Evolutionary conservation across 495 filamentous ascomycete species (phyloP), one percentile per base, ranked within the genome.

Genomic region (Apodospora peruviana): DNA sequence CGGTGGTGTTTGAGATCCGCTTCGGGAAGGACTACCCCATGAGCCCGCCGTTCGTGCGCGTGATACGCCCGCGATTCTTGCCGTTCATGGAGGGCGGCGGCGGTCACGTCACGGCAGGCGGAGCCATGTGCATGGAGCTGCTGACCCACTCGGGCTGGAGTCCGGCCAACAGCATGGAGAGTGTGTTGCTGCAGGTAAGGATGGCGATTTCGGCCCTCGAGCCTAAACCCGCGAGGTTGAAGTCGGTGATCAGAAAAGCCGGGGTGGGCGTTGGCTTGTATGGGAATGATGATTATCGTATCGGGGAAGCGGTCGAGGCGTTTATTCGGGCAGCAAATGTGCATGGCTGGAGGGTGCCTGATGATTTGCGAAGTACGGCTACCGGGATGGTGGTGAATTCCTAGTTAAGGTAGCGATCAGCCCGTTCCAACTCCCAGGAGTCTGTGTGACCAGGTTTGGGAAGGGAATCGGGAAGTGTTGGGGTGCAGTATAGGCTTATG

Each of bases 41-140:
- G 59, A 72, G 75, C 2, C 91, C 91, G 3, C 91, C 91, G 0
- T 95, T 96, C 56, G 76, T 96, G 22, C 85, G 91, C 2, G 81
- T 96, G 7, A 80, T 96, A 46, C 78, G 86, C 11, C 91, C 91
- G 0, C 82, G 84, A 7, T 94, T 95, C 66, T 65, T 89, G 29
- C 68, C 77, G 10, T 89, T 90, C 61, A 58, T 64, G 37, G 36
- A 68, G 4, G 88, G 90, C 10, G 91, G 91, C 19, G 91, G 91
- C 17, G 91, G 91, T 1, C 90, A 96, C 62, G 85, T 96, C 47
- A 95, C 91, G 0, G 59, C 69, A n/a, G 91, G 91, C 2, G 91
- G 91, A 1, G 86, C 90, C 1, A 75, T 96, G 66, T 96, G 91
- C 65, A 90, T 95, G 87, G 86, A 96, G 66, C 73, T 96, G 5